Conservation (phyloP, 768 basidiomycete genomes). For the Scleroderma citrinum region DNA sequence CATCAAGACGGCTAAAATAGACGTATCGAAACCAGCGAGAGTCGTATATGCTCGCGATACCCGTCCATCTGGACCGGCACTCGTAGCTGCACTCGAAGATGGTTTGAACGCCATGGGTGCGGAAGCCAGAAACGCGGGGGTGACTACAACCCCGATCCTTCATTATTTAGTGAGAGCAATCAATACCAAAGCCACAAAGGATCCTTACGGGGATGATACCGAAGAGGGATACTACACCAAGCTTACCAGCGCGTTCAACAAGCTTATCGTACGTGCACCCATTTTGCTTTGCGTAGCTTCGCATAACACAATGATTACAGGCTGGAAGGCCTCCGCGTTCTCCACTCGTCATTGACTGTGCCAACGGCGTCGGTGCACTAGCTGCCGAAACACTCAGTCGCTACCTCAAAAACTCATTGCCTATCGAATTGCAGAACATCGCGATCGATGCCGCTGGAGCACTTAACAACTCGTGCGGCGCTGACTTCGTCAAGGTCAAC, state of each 20-base stretch:
- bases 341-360: conserved; percentile 86
- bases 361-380: conserved; percentile 92
- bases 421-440: conserved; percentile 65
- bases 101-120: conserved; percentile 73
- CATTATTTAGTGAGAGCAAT: conserved; percentile 91
- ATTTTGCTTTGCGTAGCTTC: conserved; percentile 1
- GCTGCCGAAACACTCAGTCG: conserved; percentile 58
- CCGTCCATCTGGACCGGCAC: conserved; percentile 73
- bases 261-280: conserved; percentile 63
- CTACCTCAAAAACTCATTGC: conserved; percentile 55
- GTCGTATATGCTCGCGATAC: conserved; percentile 94
- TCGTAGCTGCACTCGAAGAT: conserved; percentile 74
- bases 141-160: conserved; percentile 91
- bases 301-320: conserved; percentile 30
- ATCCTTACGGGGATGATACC: conserved; percentile 75
- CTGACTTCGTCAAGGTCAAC: conserved; percentile 93
- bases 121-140: conserved; percentile 65
- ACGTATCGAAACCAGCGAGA: conserved; percentile 67
- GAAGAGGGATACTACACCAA: conserved; percentile 82
- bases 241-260: conserved; percentile 77
- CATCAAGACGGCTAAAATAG: conserved; percentile 62
- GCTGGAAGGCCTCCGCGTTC: conserved; percentile 46
- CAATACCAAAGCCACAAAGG: conserved; percentile 77
- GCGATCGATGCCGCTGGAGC: conserved; percentile 57
- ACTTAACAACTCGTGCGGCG: conserved; percentile 86